Percentiles rank a stretch among this genome's conserved stretches.
Conservation (phyloP, 768 basidiomycete genomes). For the Omphalotus guepiniiformis region DNA sequence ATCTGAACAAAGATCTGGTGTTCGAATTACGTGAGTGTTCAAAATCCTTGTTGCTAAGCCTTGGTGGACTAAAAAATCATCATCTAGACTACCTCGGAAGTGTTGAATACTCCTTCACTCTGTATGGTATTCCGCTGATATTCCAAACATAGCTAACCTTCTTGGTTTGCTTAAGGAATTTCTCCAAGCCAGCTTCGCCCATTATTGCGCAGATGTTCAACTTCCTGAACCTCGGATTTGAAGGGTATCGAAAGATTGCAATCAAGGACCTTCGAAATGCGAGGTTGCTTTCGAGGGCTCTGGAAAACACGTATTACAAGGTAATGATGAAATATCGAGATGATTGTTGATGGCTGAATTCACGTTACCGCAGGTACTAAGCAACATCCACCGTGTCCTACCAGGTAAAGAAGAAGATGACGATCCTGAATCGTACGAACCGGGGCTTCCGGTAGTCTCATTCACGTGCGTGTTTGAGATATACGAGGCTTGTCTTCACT, state of each 20-base stretch:
- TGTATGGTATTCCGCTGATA: slow-evolving; percentile 23
- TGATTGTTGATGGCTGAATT: not conserved
- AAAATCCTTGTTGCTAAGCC: slow-evolving; percentile 8
- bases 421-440: slow-evolving; percentile 42
- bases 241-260: slow-evolving; percentile 41
- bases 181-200: slow-evolving; percentile 55
- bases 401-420: slow-evolving; percentile 26
- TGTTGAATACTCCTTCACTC: slow-evolving; percentile 58
- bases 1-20: slow-evolving; percentile 57
- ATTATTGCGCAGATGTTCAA: slow-evolving; percentile 59
- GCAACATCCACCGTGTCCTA: slow-evolving; percentile 41
- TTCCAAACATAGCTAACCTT: not conserved
- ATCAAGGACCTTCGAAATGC: slow-evolving; percentile 52
- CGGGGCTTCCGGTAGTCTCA: slow-evolving; percentile 58
- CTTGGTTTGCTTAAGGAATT: slow-evolving; percentile 31
- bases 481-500: slow-evolving; percentile 12
- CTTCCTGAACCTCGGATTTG: slow-evolving; percentile 55
- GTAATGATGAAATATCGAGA: slow-evolving; percentile 16
- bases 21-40: slow-evolving; percentile 54
- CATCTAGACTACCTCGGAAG: slow-evolving; percentile 46
- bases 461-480: slow-evolving; percentile 35
- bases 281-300: slow-evolving; percentile 49
- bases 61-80: not conserved
- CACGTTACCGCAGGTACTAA: slow-evolving; percentile 30
- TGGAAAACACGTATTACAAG: slow-evolving; percentile 47